Evolutionary conservation across 1,139 yeast genomes (phyloP).

Genomic region (Magnusiomyces paraingens): DNA sequence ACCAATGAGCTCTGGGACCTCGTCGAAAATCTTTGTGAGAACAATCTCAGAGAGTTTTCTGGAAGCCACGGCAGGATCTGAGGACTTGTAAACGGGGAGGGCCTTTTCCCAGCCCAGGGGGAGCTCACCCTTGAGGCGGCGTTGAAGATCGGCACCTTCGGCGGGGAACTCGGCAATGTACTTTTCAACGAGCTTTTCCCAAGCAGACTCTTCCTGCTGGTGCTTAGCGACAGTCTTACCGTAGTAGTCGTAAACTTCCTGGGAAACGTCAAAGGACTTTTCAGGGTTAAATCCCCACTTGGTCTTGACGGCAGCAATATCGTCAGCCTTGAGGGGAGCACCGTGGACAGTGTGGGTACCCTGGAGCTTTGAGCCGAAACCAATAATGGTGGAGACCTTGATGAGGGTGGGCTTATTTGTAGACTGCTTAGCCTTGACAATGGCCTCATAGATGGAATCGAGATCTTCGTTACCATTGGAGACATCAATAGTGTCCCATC

Average conservation of each 20-base stretch:
- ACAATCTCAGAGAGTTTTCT: slow-evolving; percentile 92
- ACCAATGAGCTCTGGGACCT: slow-evolving; percentile 85
- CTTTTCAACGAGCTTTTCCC: slow-evolving; percentile 59
- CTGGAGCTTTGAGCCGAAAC: slow-evolving; percentile 79
- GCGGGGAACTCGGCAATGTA: slow-evolving; percentile 72
- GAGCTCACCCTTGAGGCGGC: slow-evolving; percentile 76
- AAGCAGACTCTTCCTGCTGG: slow-evolving; percentile 59
- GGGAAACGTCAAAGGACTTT: slow-evolving; percentile 70
- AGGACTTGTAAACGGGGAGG: slow-evolving; percentile 74
- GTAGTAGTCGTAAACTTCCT: slow-evolving; percentile 74
- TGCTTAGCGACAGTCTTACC: slow-evolving; percentile 52
- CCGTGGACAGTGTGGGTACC: slow-evolving; percentile 98
- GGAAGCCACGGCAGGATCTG: slow-evolving; percentile 82
- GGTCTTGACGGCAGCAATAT: slow-evolving; percentile 78
- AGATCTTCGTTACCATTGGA: slow-evolving; percentile 77
- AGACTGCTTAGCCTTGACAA: slow-evolving; percentile 43
- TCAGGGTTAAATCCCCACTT: slow-evolving; percentile 87
- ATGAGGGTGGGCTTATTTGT: slow-evolving; percentile 84
- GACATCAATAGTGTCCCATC: slow-evolving; percentile 85
- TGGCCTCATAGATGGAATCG: slow-evolving; percentile 64
- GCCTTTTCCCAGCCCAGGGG: slow-evolving; percentile 78
- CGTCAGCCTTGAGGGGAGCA: slow-evolving; percentile 92
- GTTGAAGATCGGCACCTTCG: slow-evolving; percentile 69
- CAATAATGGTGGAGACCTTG: slow-evolving; percentile 86
- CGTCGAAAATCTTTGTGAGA: slow-evolving; percentile 55